phyloP scores from a whole-genome alignment of 768 basidiomycete genomes.

The Suillus decipiens region DNA sequence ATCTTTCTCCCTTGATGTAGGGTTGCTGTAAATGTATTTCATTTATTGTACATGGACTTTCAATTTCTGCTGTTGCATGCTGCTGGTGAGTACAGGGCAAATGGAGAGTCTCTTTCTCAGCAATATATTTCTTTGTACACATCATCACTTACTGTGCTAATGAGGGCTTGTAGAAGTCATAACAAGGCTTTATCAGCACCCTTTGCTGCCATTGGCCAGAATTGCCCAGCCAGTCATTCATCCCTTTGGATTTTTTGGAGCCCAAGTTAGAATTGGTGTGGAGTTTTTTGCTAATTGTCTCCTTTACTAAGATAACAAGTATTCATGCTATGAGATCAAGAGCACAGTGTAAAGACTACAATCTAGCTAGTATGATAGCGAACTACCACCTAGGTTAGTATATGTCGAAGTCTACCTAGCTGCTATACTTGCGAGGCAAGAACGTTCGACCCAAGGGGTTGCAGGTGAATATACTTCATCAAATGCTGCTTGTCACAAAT shows the following conservation, averaged over 20 bases:
- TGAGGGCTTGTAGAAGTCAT: conserved; percentile 11
- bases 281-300: background rate
- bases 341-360: too few relatives aligned
- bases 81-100: conserved; percentile 3
- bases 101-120: background rate
- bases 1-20: too few relatives aligned
- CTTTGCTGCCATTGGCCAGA: conserved; percentile 12
- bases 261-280: background rate
- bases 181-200: background rate
- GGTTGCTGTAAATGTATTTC: too few relatives aligned
- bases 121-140: conserved; percentile 16
- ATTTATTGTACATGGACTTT: too few relatives aligned
- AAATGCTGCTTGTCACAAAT: too few relatives aligned
- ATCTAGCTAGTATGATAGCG: too few relatives aligned
- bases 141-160: conserved; percentile 8
- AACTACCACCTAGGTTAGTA: too few relatives aligned
- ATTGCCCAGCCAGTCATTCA: background rate
- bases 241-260: background rate
- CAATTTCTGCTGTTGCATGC: conserved; percentile 15
- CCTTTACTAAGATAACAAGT: conserved; percentile 4
- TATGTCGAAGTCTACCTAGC: too few relatives aligned
- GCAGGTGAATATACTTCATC: too few relatives aligned
- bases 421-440: too few relatives aligned
- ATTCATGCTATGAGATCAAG: background rate
- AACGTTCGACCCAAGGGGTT: too few relatives aligned